Evolutionary conservation across 495 filamentous ascomycete species (phyloP), one percentile per base, ranked within the genome.

Genomic region (Geopyxis carbonaria): DNA sequence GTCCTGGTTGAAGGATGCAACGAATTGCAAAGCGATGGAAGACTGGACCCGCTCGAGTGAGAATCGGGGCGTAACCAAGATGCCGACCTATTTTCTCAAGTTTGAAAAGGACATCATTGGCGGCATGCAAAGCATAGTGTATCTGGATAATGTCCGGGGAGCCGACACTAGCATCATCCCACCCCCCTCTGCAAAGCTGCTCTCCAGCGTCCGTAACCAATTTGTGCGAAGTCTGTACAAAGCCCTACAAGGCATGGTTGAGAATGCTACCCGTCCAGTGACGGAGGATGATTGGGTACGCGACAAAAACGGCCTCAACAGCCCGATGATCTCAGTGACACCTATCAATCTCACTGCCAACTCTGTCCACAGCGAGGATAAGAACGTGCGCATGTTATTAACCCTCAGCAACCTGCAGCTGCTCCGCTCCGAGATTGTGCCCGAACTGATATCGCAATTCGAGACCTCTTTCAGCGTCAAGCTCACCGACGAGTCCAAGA

Each of bases 161-260:
- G 48, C 41, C 13, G 52, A 54, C 18, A 53, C 64, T 20, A 73
- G 82, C 47, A 80, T 97, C 39, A 72, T 97, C 27, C 69, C 74
- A 2, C 75, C 84, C 24, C 89, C 89, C 2, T 73, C 79, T 16
- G 62, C 73, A 8, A 95, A 94, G 56, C 58, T 93, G 30, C 61
- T 94, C 18, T 75, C 85, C 53, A 78, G 78, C 68, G 83, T 93
- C 14, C 70, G 84, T 36, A 72, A 68, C 25, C 78, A 86, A 46
- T 95, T 94, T 53, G 82, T 93, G 3, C 80, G 75, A 2, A 87
- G 83, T 28, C 65, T 97, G 25, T 93, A 93, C 59, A 93, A 89
- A 56, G 76, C 79, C 22, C 62, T 97, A 3, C 83, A 82, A 49
- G 89, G 87, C 2, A 80, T 97, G 69, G 83, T 97, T 0, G 89